Conservation (phyloP, 2,329 filamentous ascomycete genomes). For the Xylaria polymorpha region DNA sequence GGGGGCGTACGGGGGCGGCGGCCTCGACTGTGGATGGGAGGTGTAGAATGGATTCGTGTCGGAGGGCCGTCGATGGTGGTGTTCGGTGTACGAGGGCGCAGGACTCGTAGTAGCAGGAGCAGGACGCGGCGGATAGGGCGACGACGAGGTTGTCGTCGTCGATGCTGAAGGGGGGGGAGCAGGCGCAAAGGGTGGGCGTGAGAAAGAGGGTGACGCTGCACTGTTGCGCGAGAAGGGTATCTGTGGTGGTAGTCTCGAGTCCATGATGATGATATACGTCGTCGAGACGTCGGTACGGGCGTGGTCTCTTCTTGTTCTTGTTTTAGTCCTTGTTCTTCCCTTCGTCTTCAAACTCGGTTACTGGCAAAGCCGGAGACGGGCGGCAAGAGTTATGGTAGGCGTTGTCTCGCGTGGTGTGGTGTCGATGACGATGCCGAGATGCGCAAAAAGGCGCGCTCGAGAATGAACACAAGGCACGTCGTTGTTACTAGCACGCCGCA, state of each 20-base stretch:
- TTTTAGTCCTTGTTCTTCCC: background rate
- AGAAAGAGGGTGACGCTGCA: slow-evolving; percentile 44
- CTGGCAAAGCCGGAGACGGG: background rate
- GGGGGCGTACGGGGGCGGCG: slow-evolving; percentile 44
- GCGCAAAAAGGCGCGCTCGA: background rate
- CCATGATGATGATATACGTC: slow-evolving; percentile 40
- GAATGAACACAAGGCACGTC: slow-evolving; percentile 14
- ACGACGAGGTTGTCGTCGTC: slow-evolving; percentile 32
- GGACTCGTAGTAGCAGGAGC: slow-evolving; percentile 45
- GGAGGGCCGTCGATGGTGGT: slow-evolving; percentile 48
- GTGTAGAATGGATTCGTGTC: slow-evolving; percentile 49
- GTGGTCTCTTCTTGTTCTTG: background rate
- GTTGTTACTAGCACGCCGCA: slow-evolving; percentile 14
- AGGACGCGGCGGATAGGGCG: slow-evolving; percentile 48
- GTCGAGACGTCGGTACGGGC: background rate
- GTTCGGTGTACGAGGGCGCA: slow-evolving; percentile 39
- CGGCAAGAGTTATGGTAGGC: background rate
- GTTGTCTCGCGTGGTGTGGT: background rate
- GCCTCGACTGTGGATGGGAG: slow-evolving; percentile 47
- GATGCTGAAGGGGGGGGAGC: slow-evolving; percentile 29
- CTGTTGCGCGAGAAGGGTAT: slow-evolving; percentile 47
- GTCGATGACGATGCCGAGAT: slow-evolving; percentile 1
- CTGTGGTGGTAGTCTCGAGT: slow-evolving; percentile 48
- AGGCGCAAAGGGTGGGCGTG: slow-evolving; percentile 45
- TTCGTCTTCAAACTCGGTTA: background rate